A percentile compares a stretch with the other conserved stretches of the same genome.
These are phyloP conservation scores for Pichia inconspicua DNA, from an alignment of 1,139 yeast genomes.

Conservation along the genomic window DNA sequence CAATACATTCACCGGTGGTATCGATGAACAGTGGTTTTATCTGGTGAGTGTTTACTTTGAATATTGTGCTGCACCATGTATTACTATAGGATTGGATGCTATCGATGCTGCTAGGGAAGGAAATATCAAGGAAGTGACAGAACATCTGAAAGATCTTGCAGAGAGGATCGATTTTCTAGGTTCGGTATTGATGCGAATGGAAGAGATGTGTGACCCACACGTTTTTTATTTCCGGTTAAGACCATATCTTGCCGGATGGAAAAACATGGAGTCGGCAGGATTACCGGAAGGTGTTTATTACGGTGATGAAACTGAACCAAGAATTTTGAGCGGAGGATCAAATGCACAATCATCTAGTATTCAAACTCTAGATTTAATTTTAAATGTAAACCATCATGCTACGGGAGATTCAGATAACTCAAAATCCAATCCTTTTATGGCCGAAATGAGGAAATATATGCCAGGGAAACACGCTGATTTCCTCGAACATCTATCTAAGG, in stretches of 20 bases:
- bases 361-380: constrained; percentile 73
- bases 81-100: constrained; percentile 54
- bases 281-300: constrained; percentile 66
- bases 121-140: constrained; percentile 34
- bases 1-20: constrained; percentile 80
- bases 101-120: constrained; percentile 46
- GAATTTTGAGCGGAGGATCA: constrained; percentile 79
- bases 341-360: constrained; percentile 89
- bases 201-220: constrained; percentile 93
- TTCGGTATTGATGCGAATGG: constrained; percentile 72
- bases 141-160: constrained; percentile 55
- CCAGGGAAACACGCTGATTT: constrained; percentile 78
- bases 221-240: constrained; percentile 78
- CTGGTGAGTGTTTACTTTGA: constrained; percentile 83
- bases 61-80: constrained; percentile 64
- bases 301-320: constrained; percentile 55
- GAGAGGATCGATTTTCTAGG: constrained; percentile 71
- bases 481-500: constrained; percentile 48
- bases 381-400: constrained; percentile 70
- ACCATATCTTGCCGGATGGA: constrained; percentile 93
- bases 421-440: constrained; percentile 54
- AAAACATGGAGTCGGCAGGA: constrained; percentile 83
- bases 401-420: constrained; percentile 40
- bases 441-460: constrained; percentile 84
- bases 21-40: constrained; percentile 92